Conservation (phyloP, 352 stramenopile species). For the Thalassiosira pacifica region DNA sequence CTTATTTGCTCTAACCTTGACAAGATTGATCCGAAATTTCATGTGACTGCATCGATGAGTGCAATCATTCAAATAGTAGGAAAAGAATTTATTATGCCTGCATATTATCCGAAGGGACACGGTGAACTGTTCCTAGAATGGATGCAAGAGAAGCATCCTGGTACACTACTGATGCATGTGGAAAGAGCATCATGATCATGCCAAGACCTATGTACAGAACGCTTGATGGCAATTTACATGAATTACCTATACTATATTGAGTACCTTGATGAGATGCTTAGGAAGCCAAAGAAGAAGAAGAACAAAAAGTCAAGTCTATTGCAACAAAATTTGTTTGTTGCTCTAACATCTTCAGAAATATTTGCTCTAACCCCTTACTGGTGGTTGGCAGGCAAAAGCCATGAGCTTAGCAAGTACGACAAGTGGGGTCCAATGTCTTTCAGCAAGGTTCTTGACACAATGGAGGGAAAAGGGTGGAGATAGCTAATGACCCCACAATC, state of each 20-base stretch:
- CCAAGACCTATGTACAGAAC: conserved; percentile 26
- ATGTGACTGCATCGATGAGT: background rate
- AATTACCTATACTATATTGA: background rate
- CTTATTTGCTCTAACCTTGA: conserved; percentile 12
- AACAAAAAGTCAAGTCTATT: background rate
- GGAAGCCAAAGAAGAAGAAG: background rate
- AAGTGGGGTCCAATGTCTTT: background rate
- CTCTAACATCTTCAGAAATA: background rate
- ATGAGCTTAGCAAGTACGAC: background rate
- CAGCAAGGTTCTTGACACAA: background rate
- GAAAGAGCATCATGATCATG: conserved; percentile 11
- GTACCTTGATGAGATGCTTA: conserved; percentile 22
- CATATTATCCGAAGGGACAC: conserved; percentile 39
- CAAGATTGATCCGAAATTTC: conserved; percentile 27
- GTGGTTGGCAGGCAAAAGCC: conserved; percentile 4
- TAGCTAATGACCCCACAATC: background rate
- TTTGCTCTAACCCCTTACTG: background rate
- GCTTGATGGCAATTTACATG: background rate
- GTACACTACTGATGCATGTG: conserved; percentile 10
- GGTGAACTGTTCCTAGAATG: conserved; percentile 13
- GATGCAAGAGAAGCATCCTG: background rate
- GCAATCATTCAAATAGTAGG: conserved; percentile 13
- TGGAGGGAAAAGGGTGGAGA: background rate
- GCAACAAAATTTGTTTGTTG: background rate
- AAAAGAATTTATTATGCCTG: conserved; percentile 26